Base-by-base conservation (phyloP, 208 protist genomes). In the Trypanosoma melophagium region DNA sequence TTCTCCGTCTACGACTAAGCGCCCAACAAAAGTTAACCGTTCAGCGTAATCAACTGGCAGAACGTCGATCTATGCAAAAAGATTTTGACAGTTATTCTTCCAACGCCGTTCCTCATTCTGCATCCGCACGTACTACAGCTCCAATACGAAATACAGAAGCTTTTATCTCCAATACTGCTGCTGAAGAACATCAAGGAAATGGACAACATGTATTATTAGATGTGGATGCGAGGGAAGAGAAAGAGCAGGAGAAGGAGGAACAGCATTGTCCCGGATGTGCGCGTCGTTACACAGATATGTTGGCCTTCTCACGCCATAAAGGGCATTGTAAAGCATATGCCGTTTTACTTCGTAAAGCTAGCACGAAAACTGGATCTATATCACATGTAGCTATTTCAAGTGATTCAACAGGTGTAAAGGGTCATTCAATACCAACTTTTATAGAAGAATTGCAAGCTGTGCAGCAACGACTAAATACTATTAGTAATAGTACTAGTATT, bases 21-120 rank as follows among this genome's bases (percentile, higher is more conserved):
- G 86, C 83, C 0, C 86, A 84, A 62, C 81, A 95, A 66, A 72
- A 74, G 9, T 54, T 62, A 9, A 92, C 84, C 16, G 79, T 75
- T 45, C 86, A 95, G 68, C 80, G 79, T 25, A 90, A 92, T 67
- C 79, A 92, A 50, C 31, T 62, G 25, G 35, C 51, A 5, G 66
- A 67, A 19, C 50, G 57, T 17, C n/a, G 19, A 17, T 38, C 47
- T 44, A 38, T 61, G 42, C 69, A 58, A n/a, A 59, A 53, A 25
- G 53, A 41, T 14, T 57, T n/a, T 57, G 17, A 57, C 8, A 21
- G 14, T 40, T 2, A 3, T 35, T 17, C 16, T 57, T 12, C 25
- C n/a, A 35, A 44, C 7, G n/a, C 47, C 22, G n/a, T 16, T 35
- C 9, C 19, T 12, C 47, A 2, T 9, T 14, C 24, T 81, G 45